phyloP scores from a whole-genome alignment of 2,329 filamentous ascomycete species.

The Diaporthe eres region DNA sequence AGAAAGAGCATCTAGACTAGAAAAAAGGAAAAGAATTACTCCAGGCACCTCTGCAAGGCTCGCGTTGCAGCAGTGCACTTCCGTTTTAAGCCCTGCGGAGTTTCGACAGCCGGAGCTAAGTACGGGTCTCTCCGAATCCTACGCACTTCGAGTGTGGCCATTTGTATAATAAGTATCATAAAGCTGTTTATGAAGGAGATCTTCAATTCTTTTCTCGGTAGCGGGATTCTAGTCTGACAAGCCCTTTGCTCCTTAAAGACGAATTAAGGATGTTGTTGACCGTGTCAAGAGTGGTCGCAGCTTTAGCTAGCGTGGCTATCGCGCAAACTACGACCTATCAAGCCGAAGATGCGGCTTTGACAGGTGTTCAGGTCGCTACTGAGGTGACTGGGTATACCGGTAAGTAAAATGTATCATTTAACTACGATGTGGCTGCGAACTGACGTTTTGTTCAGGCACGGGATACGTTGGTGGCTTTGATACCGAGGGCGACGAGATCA shows the following conservation, averaged over 20 bases:
- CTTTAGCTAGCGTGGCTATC: conserved; percentile 9
- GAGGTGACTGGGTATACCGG: conserved; percentile 5
- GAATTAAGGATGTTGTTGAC: neutral
- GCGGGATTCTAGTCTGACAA: conserved; percentile 17
- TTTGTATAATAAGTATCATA: conserved; percentile 18
- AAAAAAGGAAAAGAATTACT: conserved; percentile 8
- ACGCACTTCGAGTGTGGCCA: neutral
- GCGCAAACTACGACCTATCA: conserved; percentile 9
- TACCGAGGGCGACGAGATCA: conserved; percentile 57
- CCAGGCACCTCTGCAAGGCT: neutral
- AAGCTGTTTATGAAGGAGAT: neutral
- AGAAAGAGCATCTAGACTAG: neutral
- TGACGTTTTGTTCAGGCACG: conserved; percentile 50
- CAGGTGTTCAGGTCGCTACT: conserved; percentile 8
- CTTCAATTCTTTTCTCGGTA: neutral
- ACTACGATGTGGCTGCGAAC: neutral
- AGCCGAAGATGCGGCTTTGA: conserved; percentile 18
- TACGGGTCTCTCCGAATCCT: conserved; percentile 5
- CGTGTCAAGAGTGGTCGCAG: conserved; percentile 2
- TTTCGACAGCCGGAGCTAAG: conserved; percentile 1
- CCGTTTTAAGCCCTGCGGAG: conserved; percentile 17
- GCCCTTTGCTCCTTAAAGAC: neutral
- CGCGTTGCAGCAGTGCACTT: neutral
- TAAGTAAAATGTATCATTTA: neutral
- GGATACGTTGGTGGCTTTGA: conserved; percentile 65